Conservation (phyloP, 129 eudicot species). For the Flaveria sonorensis region DNA sequence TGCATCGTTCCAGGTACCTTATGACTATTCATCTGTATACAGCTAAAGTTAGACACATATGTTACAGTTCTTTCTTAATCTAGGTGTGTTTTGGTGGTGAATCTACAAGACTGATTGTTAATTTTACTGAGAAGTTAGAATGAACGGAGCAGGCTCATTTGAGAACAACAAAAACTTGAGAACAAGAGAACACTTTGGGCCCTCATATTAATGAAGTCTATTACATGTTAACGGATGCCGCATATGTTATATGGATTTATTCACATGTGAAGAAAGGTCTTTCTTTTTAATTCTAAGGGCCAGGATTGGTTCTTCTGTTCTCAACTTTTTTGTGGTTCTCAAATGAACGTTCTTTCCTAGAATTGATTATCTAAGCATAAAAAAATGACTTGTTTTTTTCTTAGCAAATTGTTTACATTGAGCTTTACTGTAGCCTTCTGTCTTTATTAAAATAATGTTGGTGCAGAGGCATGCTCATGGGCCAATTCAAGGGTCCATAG, state of each 20-base stretch:
- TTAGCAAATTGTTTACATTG: background rate
- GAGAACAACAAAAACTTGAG: background rate
- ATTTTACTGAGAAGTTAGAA: slow-evolving; percentile 6
- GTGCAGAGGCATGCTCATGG: background rate
- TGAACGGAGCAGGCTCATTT: background rate
- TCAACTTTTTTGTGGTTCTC: background rate
- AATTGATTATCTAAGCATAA: background rate
- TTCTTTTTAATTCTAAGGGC: background rate
- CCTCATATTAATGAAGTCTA: background rate
- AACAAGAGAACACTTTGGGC: background rate
- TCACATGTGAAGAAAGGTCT: background rate
- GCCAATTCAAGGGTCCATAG: background rate
- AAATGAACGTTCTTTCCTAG: background rate
- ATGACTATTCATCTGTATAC: slow-evolving; percentile 13
- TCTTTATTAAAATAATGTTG: background rate
- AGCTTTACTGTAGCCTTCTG: background rate
- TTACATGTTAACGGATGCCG: no score
- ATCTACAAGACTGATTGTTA: background rate
- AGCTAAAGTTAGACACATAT: slow-evolving; percentile 6
- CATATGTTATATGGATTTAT: no score
- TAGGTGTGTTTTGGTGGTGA: background rate
- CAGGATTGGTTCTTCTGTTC: background rate
- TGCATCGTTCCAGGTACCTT: slow-evolving; percentile 80
- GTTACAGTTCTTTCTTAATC: background rate
- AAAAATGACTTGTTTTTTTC: background rate